phyloP scores from a whole-genome alignment of 306 rosid species.

The Dryas alaskensis region DNA sequence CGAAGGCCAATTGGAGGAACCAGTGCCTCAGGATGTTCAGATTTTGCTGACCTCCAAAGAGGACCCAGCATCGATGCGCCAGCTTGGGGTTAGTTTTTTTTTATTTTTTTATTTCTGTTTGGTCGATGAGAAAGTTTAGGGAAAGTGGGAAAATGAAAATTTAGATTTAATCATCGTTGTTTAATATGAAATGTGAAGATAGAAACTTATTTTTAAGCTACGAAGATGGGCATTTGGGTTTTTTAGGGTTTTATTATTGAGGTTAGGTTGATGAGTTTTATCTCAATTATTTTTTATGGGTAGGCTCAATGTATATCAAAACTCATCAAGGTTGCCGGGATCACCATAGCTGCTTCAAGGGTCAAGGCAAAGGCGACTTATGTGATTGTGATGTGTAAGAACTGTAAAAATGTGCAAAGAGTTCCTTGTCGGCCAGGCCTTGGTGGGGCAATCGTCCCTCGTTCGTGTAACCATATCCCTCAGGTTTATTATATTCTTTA shows the following conservation, averaged over 20 bases:
- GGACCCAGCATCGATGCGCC: constrained; percentile 74
- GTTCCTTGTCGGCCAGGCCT: constrained; percentile 96
- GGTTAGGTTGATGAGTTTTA: not conserved
- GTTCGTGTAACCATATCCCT: constrained; percentile 83
- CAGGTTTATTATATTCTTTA: constrained; percentile 51
- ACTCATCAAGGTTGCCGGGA: constrained; percentile 84
- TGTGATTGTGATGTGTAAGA: constrained; percentile 82
- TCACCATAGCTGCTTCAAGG: constrained; percentile 94
- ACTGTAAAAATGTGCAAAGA: constrained; percentile 70
- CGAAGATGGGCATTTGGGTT: not conserved
- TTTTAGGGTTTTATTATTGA: not conserved
- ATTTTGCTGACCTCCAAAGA: constrained; percentile 83
- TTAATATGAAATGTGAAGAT: no score
- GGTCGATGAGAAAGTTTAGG: constrained; percentile 4
- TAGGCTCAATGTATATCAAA: constrained; percentile 88
- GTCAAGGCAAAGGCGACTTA: constrained; percentile 97
- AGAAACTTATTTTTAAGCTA: not conserved
- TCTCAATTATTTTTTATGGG: not conserved
- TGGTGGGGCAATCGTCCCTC: constrained; percentile 97
- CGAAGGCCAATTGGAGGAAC: constrained; percentile 84
- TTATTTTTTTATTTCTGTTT: not conserved
- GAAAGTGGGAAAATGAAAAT: not conserved
- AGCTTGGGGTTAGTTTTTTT: constrained; percentile 62
- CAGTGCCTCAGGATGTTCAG: constrained; percentile 78
- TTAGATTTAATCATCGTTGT: not conserved